Evolutionary conservation across 129 eudicot genomes (phyloP).

Genomic region (Helichrysum umbraculigerum): DNA sequence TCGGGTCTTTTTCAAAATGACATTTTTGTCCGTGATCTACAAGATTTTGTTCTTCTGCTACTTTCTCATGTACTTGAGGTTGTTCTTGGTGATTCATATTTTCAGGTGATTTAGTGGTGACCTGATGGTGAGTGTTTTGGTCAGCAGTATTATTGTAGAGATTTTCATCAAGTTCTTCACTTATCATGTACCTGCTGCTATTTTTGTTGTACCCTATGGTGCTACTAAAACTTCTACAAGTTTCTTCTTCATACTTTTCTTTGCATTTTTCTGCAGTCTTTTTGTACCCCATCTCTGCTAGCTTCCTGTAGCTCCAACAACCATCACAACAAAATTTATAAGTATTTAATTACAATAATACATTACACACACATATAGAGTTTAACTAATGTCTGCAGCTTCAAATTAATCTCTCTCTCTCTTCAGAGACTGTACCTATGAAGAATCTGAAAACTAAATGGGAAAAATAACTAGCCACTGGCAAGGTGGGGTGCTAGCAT

Average conservation of each 20-base stretch:
- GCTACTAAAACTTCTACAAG: conserved; percentile 51
- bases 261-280: conserved; percentile 79
- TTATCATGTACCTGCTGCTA: conserved; percentile 42
- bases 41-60: conserved; percentile 19
- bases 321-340: conserved; percentile 8
- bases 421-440: too few relatives aligned
- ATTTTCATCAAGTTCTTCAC: conserved; percentile 70
- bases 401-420: neutral
- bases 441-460: too few relatives aligned
- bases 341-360: neutral
- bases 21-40: conserved; percentile 21
- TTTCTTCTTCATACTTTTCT: conserved; percentile 78
- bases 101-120: conserved; percentile 18
- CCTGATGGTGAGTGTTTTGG: conserved; percentile 20
- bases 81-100: conserved; percentile 24
- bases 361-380: neutral
- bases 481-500: too few relatives aligned
- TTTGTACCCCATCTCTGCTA: conserved; percentile 71
- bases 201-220: conserved; percentile 44
- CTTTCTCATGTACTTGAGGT: conserved; percentile 10
- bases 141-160: conserved; percentile 41
- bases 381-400: neutral
- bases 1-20: conserved; percentile 29
- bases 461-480: too few relatives aligned
- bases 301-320: conserved; percentile 61